These are phyloP conservation scores for Sporobolomyces phaffii DNA, from an alignment of 768 basidiomycete species.

Conservation along the genomic window DNA sequence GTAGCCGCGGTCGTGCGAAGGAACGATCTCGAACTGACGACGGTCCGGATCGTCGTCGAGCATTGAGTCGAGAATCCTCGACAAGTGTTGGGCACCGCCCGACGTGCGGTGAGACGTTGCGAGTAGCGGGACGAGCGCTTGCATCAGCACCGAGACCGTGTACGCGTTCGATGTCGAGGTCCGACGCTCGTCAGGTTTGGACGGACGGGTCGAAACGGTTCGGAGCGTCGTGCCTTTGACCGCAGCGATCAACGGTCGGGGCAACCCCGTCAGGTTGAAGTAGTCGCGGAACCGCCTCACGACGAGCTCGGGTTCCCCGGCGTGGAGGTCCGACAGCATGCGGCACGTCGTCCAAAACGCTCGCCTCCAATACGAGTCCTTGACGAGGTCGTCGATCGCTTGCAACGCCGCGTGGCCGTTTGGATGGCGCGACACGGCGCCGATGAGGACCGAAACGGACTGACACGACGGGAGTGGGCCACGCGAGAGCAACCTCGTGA, in stretches of 20 bases:
- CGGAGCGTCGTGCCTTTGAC: background rate
- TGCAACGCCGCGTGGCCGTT: too few relatives aligned
- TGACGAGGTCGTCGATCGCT: too few relatives aligned
- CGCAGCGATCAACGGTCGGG: background rate
- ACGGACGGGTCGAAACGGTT: background rate
- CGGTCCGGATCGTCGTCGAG: background rate
- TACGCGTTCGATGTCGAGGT: background rate
- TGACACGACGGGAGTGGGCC: background rate
- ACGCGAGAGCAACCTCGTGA: background rate
- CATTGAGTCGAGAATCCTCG: background rate
- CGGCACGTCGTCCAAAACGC: slow-evolving; percentile 13
- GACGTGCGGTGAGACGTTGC: background rate
- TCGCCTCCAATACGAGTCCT: background rate
- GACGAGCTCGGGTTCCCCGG: background rate
- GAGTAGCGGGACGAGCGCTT: slow-evolving; percentile 13
- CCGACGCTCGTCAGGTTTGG: too few relatives aligned
- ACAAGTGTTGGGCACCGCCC: background rate
- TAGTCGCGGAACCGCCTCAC: background rate
- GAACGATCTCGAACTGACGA: background rate
- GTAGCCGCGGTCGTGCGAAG: background rate
- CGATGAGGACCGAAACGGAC: background rate
- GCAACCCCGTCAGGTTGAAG: background rate
- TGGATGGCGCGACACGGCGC: background rate
- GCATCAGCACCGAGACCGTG: slow-evolving; percentile 4
- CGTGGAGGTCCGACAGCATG: background rate